Percentiles rank a stretch among this genome's conserved stretches.
Evolutionary conservation across 305 asterid genomes (phyloP).

Genomic region (Fraxinus sp.): DNA sequence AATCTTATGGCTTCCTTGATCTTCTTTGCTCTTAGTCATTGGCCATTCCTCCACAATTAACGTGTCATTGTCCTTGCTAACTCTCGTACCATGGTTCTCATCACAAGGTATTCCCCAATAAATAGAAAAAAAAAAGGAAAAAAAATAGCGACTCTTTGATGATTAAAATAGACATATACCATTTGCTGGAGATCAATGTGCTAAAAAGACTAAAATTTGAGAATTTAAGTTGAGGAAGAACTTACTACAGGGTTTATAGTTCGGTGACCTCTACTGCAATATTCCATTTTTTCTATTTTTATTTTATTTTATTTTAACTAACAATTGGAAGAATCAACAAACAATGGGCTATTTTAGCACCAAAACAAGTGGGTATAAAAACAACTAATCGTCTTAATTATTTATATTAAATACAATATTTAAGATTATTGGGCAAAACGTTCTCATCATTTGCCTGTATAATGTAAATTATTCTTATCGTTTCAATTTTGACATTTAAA

Average conservation of each 20-base stretch:
- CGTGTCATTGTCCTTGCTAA: too few species aligned
- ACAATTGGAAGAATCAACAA: neutral
- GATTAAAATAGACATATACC: neutral
- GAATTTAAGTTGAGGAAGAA: neutral
- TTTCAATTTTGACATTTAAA: neutral
- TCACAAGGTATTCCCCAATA: neutral
- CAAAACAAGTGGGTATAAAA: neutral
- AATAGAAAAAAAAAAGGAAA: too few species aligned
- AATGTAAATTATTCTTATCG: neutral
- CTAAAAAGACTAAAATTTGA: neutral
- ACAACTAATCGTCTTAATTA: neutral
- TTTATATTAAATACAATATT: neutral
- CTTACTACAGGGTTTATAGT: neutral
- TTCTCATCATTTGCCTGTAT: neutral
- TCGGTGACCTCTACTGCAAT: neutral
- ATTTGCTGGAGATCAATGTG: neutral
- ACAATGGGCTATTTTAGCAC: neutral
- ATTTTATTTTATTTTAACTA: too few species aligned
- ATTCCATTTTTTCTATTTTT: neutral
- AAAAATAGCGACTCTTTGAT: too few species aligned
- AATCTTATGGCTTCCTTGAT: too few species aligned
- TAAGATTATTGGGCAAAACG: neutral
- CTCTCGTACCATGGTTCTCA: too few species aligned
- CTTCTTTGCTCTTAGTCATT: too few species aligned
- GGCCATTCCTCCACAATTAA: too few species aligned